A percentile compares a stretch with the other conserved stretches of the same genome.
These are phyloP conservation scores for Penicillium sp. DNA, from an alignment of 2,329 filamentous ascomycete species.

Conservation along the genomic window DNA sequence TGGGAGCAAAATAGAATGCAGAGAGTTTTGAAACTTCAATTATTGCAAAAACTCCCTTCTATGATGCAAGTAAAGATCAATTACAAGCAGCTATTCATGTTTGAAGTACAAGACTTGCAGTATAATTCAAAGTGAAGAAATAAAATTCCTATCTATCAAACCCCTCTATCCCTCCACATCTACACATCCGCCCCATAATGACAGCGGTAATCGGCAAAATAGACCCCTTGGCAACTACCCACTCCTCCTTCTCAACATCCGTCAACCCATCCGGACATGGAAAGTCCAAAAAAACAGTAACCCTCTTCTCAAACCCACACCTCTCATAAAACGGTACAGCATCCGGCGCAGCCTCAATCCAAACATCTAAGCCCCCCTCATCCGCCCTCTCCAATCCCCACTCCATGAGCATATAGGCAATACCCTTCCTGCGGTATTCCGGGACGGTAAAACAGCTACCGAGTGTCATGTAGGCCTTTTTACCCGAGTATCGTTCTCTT, in stretches of 20 bases:
- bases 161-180: background rate
- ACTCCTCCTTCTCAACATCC: background rate
- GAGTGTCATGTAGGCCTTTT: background rate
- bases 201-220: background rate
- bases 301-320: background rate
- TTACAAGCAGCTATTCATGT: no score
- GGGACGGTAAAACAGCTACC: conserved; percentile 4
- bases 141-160: background rate
- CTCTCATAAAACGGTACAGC: conserved; percentile 6
- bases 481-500: background rate
- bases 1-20: no score
- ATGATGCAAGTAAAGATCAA: no score
- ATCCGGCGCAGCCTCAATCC: conserved; percentile 6
- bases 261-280: background rate
- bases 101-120: no score
- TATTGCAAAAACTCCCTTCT: no score
- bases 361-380: conserved; percentile 1
- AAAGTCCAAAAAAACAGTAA: background rate
- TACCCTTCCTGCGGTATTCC: background rate
- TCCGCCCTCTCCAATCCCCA: conserved; percentile 1
- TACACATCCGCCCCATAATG: background rate
- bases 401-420: conserved; percentile 2
- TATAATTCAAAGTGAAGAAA: no score
- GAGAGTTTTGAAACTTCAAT: no score
- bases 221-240: background rate